phyloP scores from a whole-genome alignment of 495 filamentous ascomycete species.

The Astrocystis sublimbata region DNA sequence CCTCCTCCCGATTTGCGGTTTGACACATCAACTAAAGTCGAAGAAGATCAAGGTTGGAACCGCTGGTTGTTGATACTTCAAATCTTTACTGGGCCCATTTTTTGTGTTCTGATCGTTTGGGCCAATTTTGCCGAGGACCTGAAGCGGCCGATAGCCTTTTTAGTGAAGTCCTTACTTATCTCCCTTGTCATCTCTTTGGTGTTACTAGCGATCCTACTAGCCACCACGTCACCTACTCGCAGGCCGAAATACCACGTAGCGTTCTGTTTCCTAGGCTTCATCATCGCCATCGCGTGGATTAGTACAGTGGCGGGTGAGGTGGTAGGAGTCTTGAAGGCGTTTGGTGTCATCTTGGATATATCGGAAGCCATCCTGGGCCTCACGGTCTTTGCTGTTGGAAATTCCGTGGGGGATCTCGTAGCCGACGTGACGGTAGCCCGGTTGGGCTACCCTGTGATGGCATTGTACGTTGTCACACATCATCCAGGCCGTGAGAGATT shows the following conservation, averaged over 20 bases:
- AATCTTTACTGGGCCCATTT: constrained; percentile 83
- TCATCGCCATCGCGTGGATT: constrained; percentile 92
- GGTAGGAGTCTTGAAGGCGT: constrained; percentile 88
- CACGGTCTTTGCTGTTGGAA: constrained; percentile 96
- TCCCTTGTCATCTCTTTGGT: constrained; percentile 69
- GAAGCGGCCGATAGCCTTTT: constrained; percentile 32
- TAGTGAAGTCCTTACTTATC: constrained; percentile 66
- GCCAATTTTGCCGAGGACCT: constrained; percentile 61
- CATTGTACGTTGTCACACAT: constrained; percentile 55
- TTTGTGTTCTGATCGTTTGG: constrained; percentile 76
- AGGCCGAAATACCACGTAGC: constrained; percentile 69
- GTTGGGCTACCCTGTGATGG: constrained; percentile 96
- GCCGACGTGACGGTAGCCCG: constrained; percentile 92
- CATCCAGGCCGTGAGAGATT: constrained; percentile 7
- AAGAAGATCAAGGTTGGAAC: constrained; percentile 66
- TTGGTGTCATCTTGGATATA: constrained; percentile 90
- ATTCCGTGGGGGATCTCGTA: constrained; percentile 91
- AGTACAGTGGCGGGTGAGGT: constrained; percentile 95
- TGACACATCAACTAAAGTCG: constrained; percentile 26
- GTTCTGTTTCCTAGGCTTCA: constrained; percentile 87
- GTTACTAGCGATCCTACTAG: constrained; percentile 61
- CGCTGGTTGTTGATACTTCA: constrained; percentile 87
- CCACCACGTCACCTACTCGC: constrained; percentile 58
- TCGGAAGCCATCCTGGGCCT: constrained; percentile 94
- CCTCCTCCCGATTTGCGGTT: constrained; percentile 25